Evolutionary conservation across 805 yeast species (phyloP).

Genomic region (Saccharomycopsis oosterbeekiorum): DNA sequence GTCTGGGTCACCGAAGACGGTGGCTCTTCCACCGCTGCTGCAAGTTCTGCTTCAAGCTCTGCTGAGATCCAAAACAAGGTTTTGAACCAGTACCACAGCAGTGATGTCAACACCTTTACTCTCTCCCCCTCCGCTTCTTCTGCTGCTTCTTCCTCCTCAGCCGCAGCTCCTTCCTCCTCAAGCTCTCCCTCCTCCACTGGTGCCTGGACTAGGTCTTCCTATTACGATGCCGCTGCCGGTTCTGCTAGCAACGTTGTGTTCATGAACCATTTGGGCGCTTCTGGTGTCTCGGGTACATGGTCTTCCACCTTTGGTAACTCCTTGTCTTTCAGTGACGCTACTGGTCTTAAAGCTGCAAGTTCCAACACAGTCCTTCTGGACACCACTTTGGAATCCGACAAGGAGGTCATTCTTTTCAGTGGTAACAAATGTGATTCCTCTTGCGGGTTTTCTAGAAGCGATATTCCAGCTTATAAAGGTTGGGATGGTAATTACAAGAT

Average conservation of each 20-base stretch:
- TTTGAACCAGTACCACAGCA: slow-evolving; percentile 20
- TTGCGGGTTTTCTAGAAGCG: slow-evolving; percentile 83
- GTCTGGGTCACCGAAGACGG: slow-evolving; percentile 59
- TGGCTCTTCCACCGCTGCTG: slow-evolving; percentile 24
- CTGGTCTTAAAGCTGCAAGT: slow-evolving; percentile 67
- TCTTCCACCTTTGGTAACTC: slow-evolving; percentile 86
- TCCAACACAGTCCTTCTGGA: slow-evolving; percentile 60
- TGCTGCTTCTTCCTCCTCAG: slow-evolving; percentile 20
- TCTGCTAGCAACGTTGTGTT: slow-evolving; percentile 63
- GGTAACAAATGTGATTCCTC: slow-evolving; percentile 46
- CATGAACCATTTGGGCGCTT: slow-evolving; percentile 78
- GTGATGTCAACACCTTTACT: slow-evolving; percentile 12
- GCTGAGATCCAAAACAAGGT: slow-evolving; percentile 9
- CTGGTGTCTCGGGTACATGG: slow-evolving; percentile 80
- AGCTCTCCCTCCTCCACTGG: slow-evolving; percentile 30
- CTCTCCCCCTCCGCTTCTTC: slow-evolving; percentile 23
- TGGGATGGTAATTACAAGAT: slow-evolving; percentile 78
- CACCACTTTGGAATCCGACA: slow-evolving; percentile 58
- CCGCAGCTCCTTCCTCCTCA: slow-evolving; percentile 19
- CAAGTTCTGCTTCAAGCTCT: slow-evolving; percentile 18
- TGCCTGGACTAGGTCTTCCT: slow-evolving; percentile 68
- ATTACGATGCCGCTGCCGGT: slow-evolving; percentile 53
- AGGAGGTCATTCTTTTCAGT: slow-evolving; percentile 77
- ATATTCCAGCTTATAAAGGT: slow-evolving; percentile 91
- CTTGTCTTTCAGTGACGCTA: slow-evolving; percentile 69